Base-by-base conservation (phyloP, 805 yeast genomes). In the Zygoascus bituminiphila region DNA sequence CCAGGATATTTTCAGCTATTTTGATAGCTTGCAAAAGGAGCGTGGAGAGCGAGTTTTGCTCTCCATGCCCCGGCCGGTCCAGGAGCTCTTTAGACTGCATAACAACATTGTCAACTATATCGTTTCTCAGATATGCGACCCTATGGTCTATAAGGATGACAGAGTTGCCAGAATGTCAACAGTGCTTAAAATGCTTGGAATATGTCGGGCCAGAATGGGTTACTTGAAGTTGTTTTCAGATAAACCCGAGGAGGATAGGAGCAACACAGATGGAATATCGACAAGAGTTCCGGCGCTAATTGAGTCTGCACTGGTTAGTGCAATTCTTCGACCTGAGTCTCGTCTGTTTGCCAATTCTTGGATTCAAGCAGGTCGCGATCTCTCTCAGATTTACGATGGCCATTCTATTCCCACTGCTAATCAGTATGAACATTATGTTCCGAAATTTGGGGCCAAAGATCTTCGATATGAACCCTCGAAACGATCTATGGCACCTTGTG, bases 301-400 rank as follows among this genome's bases (percentile, higher is more conserved):
- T 47, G 98, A 91, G 63, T 73, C 88, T 2, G 86, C 93, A 12
- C 69, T 89, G 31, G 71, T 77, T 0, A 78, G 84, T 55, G 87
- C 88, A 1, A 75, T 89, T 15, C 69, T 86, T 26, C 73, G 91
- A 1, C 96, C 96, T 0, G 93, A 85, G 59, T 79, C 91, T 26
- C 73, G 98, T 50, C 63, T 71, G 15, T 87, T 77, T 60, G 76
- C 83, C 7, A 71, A 71, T 42, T 69, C 81, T 7, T 91, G 97
- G 98, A 64, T 76, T 2, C 67, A 72, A 49, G 82, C 89, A 0
- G 71, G 81, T 15, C 57, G 63, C 6, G 65, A 59, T n/a, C 54
- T 64, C 4, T 53, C 61, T 5, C 47, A 51, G 38, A 33, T 48
- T 31, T 59, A 54, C 33, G 48, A 41, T 33, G 42, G 42, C 15